Evolutionary conservation across 2,329 filamentous ascomycete species (phyloP).

Genomic region (Penicillium sp.): DNA sequence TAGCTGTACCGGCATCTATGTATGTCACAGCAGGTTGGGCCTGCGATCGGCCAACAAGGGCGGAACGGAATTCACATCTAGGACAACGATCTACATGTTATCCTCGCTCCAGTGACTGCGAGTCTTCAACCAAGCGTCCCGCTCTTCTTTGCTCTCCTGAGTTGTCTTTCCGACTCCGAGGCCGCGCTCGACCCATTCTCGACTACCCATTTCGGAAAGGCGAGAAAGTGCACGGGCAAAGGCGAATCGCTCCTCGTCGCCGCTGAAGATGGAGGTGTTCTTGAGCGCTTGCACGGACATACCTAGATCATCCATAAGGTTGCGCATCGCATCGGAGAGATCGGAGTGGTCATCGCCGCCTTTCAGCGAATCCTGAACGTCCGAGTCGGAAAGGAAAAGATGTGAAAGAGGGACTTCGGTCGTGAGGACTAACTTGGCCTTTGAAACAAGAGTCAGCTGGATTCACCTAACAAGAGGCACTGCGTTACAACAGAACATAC

Average conservation of each 20-base stretch:
- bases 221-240: slow-evolving; percentile 85
- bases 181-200: slow-evolving; percentile 88
- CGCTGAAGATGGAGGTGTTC: slow-evolving; percentile 80
- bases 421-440: slow-evolving; percentile 93
- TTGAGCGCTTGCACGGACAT: slow-evolving; percentile 82
- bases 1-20: too few relatives aligned
- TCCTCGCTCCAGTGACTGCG: slow-evolving; percentile 52
- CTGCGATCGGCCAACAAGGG: neutral
- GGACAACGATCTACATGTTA: slow-evolving; percentile 35
- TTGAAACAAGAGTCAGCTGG: slow-evolving; percentile 22
- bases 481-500: slow-evolving; percentile 35
- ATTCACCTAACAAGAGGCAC: neutral
- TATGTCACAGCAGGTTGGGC: too few relatives aligned
- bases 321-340: slow-evolving; percentile 68
- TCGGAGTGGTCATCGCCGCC: slow-evolving; percentile 47
- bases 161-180: slow-evolving; percentile 50
- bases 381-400: slow-evolving; percentile 74
- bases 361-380: slow-evolving; percentile 60
- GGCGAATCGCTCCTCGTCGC: slow-evolving; percentile 94
- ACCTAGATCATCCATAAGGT: slow-evolving; percentile 82
- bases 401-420: slow-evolving; percentile 79
- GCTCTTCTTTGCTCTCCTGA: slow-evolving; percentile 45
- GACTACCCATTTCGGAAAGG: slow-evolving; percentile 87
- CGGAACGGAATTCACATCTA: neutral
- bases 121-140: slow-evolving; percentile 49